Percentiles rank a stretch among this genome's conserved stretches.
Evolutionary conservation across 768 basidiomycete genomes (phyloP).

Genomic region (Collybia mongolica): DNA sequence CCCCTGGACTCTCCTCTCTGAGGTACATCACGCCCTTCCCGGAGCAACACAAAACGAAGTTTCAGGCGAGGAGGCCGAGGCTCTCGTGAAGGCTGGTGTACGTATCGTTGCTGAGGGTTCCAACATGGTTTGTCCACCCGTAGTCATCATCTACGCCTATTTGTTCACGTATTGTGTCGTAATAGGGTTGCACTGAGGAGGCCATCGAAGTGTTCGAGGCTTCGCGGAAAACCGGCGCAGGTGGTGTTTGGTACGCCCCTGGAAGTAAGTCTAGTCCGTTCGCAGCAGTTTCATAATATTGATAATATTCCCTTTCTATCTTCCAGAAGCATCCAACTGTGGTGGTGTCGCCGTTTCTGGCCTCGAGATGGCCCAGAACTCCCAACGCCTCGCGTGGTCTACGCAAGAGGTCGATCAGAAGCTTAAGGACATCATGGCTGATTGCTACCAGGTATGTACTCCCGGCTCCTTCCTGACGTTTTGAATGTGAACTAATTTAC

Average conservation of each 20-base stretch:
- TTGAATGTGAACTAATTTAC: slow-evolving; percentile 2
- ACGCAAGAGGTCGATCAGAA: slow-evolving; percentile 63
- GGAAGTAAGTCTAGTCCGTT: slow-evolving; percentile 47
- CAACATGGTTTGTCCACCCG: slow-evolving; percentile 49
- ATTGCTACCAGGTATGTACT: slow-evolving; percentile 47
- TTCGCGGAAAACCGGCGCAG: slow-evolving; percentile 47
- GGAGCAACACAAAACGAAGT: slow-evolving; percentile 75
- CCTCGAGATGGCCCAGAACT: slow-evolving; percentile 82
- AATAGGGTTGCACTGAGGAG: slow-evolving; percentile 63
- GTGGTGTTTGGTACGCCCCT: slow-evolving; percentile 68
- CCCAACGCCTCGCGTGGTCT: slow-evolving; percentile 62
- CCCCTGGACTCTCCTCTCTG: slow-evolving; percentile 66
- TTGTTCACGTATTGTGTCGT: neutral
- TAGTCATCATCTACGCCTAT: neutral
- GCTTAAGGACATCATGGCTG: slow-evolving; percentile 70
- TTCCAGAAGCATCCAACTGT: slow-evolving; percentile 52
- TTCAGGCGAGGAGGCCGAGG: slow-evolving; percentile 65
- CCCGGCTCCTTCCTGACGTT: neutral
- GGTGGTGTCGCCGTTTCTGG: slow-evolving; percentile 80
- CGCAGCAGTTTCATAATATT: neutral
- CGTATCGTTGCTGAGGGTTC: slow-evolving; percentile 75
- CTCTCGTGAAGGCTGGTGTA: slow-evolving; percentile 65
- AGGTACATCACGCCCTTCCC: slow-evolving; percentile 68
- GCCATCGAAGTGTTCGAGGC: slow-evolving; percentile 73
- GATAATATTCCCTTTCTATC: neutral